Evolutionary conservation across 179 eudicot species (phyloP), one percentile per base, ranked within the genome.

Genomic region (Silene noctiflora): DNA sequence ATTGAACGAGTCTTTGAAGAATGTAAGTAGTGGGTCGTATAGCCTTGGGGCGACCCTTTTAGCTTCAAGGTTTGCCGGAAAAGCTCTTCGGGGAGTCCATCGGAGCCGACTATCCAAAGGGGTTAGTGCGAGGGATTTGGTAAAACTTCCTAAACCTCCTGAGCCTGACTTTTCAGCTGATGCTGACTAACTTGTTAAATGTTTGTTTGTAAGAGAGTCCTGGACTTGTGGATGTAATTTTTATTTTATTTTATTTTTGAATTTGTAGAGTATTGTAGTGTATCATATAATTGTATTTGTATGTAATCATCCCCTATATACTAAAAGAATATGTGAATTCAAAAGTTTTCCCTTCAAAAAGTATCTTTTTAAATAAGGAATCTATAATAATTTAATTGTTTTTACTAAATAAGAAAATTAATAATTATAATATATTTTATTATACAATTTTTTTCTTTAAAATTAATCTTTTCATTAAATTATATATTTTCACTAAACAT

Each of bases 131-230:
- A 74, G 87, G 81, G 93, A 87, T 69, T 46, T 94, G 85, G 93
- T 91, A 55, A 94, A 94, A 72, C 81, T 89, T n/a, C 98, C 91
- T 4, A 94, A 94, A 77, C 98, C 98, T 16, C 97, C 96, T 2
- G 98, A 94, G 85, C 97, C 97, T 0, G 97, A 94, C 77, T 94
- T 94, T 75, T 79, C 91, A 7, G 97, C 89, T 21, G 98, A 90
- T 76, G 88, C 91, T 19, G 96, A 91, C 77, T 91, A 78, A 82
- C 76, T 39, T 67, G 24, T 14, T 76, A 27, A n/a, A 63, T 58
- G 20, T n/a, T 48, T 33, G 39, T 33, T 33, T 33, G 63, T 80
- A 74, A 35, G 29, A 56, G 21, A 27, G 59, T 33, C 55, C 59
- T n/a, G 25, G 17, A 22, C 33, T 33, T 4, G 39, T 33, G 7